Evolutionary conservation across 140 eudicot species (phyloP), one percentile per base, ranked within the genome.

Genomic region (Ambrosia hybrid): DNA sequence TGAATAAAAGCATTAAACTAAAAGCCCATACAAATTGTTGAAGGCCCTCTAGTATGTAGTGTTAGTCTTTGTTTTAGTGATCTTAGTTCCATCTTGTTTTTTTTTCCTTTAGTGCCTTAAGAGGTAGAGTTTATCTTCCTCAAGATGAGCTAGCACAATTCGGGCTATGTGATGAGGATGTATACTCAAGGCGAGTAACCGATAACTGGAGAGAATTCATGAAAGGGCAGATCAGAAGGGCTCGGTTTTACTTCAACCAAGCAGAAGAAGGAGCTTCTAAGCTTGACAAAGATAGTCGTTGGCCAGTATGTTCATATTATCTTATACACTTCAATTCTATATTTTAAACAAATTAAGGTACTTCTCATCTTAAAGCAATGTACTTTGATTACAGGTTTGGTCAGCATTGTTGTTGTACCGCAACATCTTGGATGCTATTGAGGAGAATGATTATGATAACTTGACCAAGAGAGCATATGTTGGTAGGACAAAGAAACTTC

Each of bases 121-220:
- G 96, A 80, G 98, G 98, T 39, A 80, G 97, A 73, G 82, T 93
- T 51, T 93, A 92, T 78, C 90, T 92, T 26, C 98, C 98, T 2
- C 97, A 90, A 86, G 98, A 93, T 4, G 98, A 93, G 71, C 85
- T 93, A 1, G 65, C 89, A n/a, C 87, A 87, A 67, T 86, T 61
- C 51, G 97, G 96, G 21, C 62, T 93, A 68, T 67, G 82, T 1
- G 96, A 93, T 62, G 85, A 93, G 58, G 98, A 93, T 68, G 82
- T 93, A 21, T 87, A 84, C 82, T 86, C 97, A 9, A 86, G 96
- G 58, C 88, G 71, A 66, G 89, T 89, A 13, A 83, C 77, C 1
- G 79, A 85, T 52, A 59, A 70, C 15, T 92, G 98, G 98, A 83
- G 91, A 51, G 85, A 85, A 2, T 92, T 92, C 78, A 87, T 89